These are phyloP conservation scores for Colletotrichum sp. DNA, from an alignment of 2,329 filamentous ascomycete genomes.

Conservation along the genomic window DNA sequence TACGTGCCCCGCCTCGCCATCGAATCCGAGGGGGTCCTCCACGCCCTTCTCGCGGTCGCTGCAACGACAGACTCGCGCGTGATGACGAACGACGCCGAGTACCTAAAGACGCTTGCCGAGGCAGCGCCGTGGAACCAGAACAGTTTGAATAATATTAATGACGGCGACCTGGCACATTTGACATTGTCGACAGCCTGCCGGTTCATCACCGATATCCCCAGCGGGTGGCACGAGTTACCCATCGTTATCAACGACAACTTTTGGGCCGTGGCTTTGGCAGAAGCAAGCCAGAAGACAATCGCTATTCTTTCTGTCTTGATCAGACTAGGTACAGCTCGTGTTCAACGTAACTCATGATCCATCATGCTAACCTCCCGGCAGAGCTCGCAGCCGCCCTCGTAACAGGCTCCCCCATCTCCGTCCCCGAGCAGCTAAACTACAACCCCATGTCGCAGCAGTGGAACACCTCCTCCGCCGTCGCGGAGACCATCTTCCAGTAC, in stretches of 20 bases:
- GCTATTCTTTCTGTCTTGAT: slow-evolving; percentile 24
- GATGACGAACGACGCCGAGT: neutral
- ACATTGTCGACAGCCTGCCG: neutral
- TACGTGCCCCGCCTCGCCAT: slow-evolving; percentile 34
- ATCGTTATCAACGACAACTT: neutral
- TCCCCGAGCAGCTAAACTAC: slow-evolving; percentile 26
- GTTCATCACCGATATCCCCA: slow-evolving; percentile 1
- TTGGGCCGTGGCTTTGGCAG: neutral
- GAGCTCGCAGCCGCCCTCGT: slow-evolving; percentile 33
- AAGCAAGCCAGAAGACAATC: slow-evolving; percentile 9
- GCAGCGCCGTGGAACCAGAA: neutral
- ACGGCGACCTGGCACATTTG: neutral
- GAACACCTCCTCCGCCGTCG: slow-evolving; percentile 11
- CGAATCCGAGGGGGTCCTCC: slow-evolving; percentile 26
- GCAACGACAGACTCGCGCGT: neutral
- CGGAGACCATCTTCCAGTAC: slow-evolving; percentile 22
- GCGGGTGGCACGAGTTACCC: neutral
- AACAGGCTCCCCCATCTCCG: slow-evolving; percentile 26
- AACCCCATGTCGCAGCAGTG: neutral
- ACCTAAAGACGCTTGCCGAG: slow-evolving; percentile 1
- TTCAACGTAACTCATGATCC: neutral
- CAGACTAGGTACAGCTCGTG: slow-evolving; percentile 25
- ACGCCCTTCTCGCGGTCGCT: slow-evolving; percentile 28
- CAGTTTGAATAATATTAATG: neutral
- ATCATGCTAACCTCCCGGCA: neutral